phyloP scores from a whole-genome alignment of 768 basidiomycete species.

The Coprinopsis strossmayeri region DNA sequence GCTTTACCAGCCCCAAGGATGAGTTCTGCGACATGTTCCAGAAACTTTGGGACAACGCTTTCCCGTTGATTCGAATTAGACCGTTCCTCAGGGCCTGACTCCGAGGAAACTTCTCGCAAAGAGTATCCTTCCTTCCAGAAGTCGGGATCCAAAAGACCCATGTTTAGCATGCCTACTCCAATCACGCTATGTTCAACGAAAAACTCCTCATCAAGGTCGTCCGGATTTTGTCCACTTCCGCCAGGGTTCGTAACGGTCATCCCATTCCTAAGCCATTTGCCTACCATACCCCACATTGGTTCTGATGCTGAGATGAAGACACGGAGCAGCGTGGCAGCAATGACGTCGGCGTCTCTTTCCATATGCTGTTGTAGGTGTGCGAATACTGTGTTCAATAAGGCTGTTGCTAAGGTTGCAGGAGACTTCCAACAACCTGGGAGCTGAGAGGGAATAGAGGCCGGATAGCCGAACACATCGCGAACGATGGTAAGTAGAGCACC shows the following conservation, averaged over 20 bases:
- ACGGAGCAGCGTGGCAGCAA: slow-evolving; percentile 50
- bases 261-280: slow-evolving; percentile 66
- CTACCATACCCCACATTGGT: slow-evolving; percentile 70
- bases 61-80: slow-evolving; percentile 16
- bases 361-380: slow-evolving; percentile 49
- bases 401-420: slow-evolving; percentile 48
- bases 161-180: slow-evolving; percentile 37
- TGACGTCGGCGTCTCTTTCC: slow-evolving; percentile 49
- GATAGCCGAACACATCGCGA: slow-evolving; percentile 23
- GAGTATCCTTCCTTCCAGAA: slow-evolving; percentile 76
- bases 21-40: slow-evolving; percentile 51
- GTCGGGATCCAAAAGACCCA: slow-evolving; percentile 58
- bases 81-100: slow-evolving; percentile 17
- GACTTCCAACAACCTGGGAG: slow-evolving; percentile 17
- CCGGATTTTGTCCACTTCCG: slow-evolving; percentile 20
- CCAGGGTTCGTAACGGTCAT: slow-evolving; percentile 43
- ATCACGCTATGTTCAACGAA: slow-evolving; percentile 73
- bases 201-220: slow-evolving; percentile 65
- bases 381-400: slow-evolving; percentile 60
- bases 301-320: slow-evolving; percentile 60
- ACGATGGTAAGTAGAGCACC: slow-evolving; percentile 48
- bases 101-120: slow-evolving; percentile 34
- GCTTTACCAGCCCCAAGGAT: slow-evolving; percentile 71
- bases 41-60: slow-evolving; percentile 49
- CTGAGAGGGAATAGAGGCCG: too few relatives aligned